Evolutionary conservation across 2,329 filamentous ascomycete genomes (phyloP).

Genomic region (Emmonsia crescens): DNA sequence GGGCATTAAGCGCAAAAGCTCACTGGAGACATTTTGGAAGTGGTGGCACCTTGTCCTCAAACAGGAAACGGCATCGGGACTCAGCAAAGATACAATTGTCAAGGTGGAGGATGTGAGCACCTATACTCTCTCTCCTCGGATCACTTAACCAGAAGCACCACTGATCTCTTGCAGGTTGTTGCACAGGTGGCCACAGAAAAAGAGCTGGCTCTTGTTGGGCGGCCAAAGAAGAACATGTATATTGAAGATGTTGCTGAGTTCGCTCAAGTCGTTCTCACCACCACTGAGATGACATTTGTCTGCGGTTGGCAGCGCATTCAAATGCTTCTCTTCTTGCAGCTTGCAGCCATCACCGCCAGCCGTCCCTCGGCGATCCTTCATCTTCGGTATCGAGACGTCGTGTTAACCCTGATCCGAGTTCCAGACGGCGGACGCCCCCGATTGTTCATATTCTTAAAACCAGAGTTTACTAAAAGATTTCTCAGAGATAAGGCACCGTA

Average conservation of each 20-base stretch:
- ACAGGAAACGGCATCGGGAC: conserved; percentile 7
- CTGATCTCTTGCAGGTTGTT: neutral
- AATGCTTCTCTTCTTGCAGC: conserved; percentile 18
- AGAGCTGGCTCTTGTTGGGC: conserved; percentile 13
- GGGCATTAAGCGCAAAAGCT: conserved; percentile 14
- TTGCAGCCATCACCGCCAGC: conserved; percentile 20
- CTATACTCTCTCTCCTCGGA: neutral
- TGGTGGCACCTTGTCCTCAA: conserved; percentile 15
- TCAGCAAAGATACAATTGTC: conserved; percentile 11
- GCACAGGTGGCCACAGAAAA: conserved; percentile 9
- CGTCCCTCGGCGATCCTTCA: conserved; percentile 11
- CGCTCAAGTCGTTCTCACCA: conserved; percentile 20
- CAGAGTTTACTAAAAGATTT: conserved; percentile 19
- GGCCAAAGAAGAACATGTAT: conserved; percentile 23
- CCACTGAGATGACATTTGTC: conserved; percentile 22
- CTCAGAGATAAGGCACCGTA: conserved; percentile 16
- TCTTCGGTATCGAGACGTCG: conserved; percentile 19
- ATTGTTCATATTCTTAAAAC: conserved; percentile 19
- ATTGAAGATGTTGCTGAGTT: conserved; percentile 25
- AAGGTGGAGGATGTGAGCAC: conserved; percentile 8
- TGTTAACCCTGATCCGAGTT: conserved; percentile 20
- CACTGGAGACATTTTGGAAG: conserved; percentile 16
- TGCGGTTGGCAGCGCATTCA: conserved; percentile 21
- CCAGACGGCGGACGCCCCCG: conserved; percentile 11
- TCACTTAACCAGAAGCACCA: neutral